phyloP scores from a whole-genome alignment of 768 basidiomycete genomes.

The Tylopilus intermedius region DNA sequence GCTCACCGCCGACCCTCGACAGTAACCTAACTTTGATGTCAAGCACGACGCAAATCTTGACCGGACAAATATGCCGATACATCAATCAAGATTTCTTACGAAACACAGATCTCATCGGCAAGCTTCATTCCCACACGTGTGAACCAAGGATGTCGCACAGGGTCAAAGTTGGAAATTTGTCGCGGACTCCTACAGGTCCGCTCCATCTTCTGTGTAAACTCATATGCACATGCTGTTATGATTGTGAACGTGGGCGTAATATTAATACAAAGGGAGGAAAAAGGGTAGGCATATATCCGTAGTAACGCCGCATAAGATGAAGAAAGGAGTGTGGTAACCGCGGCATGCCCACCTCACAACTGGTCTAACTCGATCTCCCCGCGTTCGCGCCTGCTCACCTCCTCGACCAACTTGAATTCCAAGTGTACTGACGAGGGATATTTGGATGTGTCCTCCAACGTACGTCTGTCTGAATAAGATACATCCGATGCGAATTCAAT shows the following conservation, averaged over 20 bases:
- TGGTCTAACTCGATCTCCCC: conserved; percentile 28
- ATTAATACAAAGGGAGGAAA: not conserved
- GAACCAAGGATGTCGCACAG: no score
- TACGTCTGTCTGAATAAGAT: conserved; percentile 1
- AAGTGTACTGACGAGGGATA: not conserved
- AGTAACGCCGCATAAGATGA: not conserved
- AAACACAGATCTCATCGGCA: no score
- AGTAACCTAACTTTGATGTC: no score
- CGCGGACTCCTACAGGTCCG: no score
- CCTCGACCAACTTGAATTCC: conserved; percentile 45
- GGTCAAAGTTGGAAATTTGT: no score
- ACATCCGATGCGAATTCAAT: conserved; percentile 22
- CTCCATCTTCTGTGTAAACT: no score
- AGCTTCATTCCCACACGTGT: no score
- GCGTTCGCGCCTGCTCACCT: conserved; percentile 55
- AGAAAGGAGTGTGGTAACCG: not conserved
- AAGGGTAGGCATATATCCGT: not conserved
- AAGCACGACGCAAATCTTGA: conserved; percentile 50
- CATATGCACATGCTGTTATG: not conserved
- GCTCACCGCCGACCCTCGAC: not conserved
- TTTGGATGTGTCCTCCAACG: conserved; percentile 9
- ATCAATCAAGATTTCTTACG: no score
- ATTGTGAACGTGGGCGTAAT: not conserved
- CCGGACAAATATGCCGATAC: conserved; percentile 33
- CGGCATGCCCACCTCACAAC: not conserved